These are phyloP conservation scores for Salix viminalis DNA, from an alignment of 345 rosid genomes.

Conservation along the genomic window DNA sequence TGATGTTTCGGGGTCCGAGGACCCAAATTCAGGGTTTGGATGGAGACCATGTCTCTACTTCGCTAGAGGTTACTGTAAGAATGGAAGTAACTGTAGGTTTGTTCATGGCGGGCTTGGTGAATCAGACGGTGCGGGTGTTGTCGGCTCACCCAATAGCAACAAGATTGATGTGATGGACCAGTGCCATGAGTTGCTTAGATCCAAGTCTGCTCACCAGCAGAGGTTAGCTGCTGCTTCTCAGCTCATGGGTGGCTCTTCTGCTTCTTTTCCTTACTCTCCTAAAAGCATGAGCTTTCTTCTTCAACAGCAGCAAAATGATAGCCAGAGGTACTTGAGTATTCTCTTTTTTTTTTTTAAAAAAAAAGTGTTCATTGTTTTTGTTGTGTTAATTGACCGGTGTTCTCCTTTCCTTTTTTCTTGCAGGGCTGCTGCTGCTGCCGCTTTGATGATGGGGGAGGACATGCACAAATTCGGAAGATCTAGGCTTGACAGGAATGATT, in stretches of 20 bases:
- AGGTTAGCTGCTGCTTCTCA: slow-evolving; percentile 52
- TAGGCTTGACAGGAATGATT: slow-evolving; percentile 71
- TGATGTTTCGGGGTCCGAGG: slow-evolving; percentile 66
- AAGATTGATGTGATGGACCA: slow-evolving; percentile 63
- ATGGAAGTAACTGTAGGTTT: slow-evolving; percentile 80
- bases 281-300: slow-evolving; percentile 56
- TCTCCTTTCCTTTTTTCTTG: background rate
- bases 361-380: background rate
- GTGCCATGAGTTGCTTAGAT: slow-evolving; percentile 70
- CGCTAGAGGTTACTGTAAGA: slow-evolving; percentile 91
- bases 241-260: slow-evolving; percentile 35
- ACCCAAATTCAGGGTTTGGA: slow-evolving; percentile 58
- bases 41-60: slow-evolving; percentile 86
- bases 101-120: slow-evolving; percentile 55
- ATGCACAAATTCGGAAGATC: slow-evolving; percentile 62
- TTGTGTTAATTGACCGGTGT: background rate
- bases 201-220: slow-evolving; percentile 75
- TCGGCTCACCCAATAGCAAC: slow-evolving; percentile 54
- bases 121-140: slow-evolving; percentile 34
- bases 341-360: background rate
- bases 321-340: slow-evolving; percentile 46
- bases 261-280: slow-evolving; percentile 63
- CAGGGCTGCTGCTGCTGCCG: slow-evolving; percentile 54
- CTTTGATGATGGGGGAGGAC: slow-evolving; percentile 70
- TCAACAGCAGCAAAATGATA: slow-evolving; percentile 61